Base-by-base conservation (phyloP, 768 basidiomycete genomes). In the Rhizopogon sp. region DNA sequence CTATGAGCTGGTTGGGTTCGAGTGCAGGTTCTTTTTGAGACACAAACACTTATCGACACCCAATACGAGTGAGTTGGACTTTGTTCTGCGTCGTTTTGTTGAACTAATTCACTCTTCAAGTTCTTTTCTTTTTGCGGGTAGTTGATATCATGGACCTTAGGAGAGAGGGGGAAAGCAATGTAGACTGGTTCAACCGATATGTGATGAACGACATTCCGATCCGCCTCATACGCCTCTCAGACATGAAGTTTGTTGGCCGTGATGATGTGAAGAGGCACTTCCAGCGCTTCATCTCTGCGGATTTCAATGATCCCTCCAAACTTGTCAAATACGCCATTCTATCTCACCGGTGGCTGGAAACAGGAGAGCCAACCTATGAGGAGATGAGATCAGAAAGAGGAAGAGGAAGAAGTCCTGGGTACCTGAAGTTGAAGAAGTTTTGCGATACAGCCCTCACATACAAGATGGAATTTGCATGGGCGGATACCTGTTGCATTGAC, bases 401-500 rank as follows among this genome's bases (percentile, higher is more conserved):
- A 13, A 37, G 35, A 11, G 11, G 31, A 33, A 8, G 31, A 33
- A 8, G 35, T 10, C 11, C 10, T 1, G 50, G 50, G 1, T 33
- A 35, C 35, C 17, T 11, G 29, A 51, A 51, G 39, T 8, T 51
- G n/a, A 17, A 39, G 33, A 17, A 7, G 7, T 51, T 25, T 16
- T 51, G 50, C 33, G 33, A n/a, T 6, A 25, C 5, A 8, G 50
- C 50, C 22, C 9, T n/a, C 50, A 22, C 20, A n/a, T 29, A 51
- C 37, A 13, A 37, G 3, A 33, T 31, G 35, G 25, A 43, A 14
- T 52, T 29, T 6, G 57, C 42, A 17, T 58, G 56, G 58, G 20
- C 43, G 22, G 56, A 57, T 29, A 58, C 57, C 0, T 50, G 43
- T 13, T 60, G 59, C 28, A 55, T 58, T 29, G 51, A 60, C 47